Evolutionary conservation across 202 grass and related monocot genomes (phyloP).

Genomic region (Eragrostis tef): DNA sequence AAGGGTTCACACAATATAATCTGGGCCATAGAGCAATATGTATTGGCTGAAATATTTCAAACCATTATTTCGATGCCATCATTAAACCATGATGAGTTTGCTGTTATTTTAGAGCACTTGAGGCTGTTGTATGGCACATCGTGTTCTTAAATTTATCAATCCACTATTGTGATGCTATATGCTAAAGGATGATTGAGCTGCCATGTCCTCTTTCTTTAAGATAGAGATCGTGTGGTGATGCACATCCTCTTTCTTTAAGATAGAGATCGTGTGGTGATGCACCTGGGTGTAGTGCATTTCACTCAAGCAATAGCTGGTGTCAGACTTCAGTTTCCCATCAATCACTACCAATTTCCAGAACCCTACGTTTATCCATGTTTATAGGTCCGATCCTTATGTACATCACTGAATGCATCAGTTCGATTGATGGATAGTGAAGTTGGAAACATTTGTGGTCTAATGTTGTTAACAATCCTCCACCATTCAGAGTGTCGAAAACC

Average conservation of each 20-base stretch:
- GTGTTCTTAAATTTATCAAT: not conserved
- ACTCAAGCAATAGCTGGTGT: not conserved
- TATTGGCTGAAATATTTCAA: conserved; percentile 34
- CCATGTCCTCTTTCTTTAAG: not conserved
- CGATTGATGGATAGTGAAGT: conserved; percentile 12
- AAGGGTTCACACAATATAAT: not conserved
- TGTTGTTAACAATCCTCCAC: too few species aligned
- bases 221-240: not conserved
- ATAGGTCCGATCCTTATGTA: not conserved
- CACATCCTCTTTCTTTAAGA: not conserved
- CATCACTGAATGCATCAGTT: not conserved
- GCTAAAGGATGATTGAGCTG: too few species aligned
- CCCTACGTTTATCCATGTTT: not conserved
- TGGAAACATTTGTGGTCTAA: not conserved
- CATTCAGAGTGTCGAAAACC: too few species aligned
- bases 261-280: not conserved
- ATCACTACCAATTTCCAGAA: not conserved
- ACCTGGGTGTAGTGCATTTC: not conserved
- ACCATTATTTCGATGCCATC: not conserved
- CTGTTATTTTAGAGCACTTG: not conserved
- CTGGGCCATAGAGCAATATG: conserved; percentile 11
- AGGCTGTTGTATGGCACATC: not conserved
- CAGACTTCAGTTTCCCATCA: not conserved
- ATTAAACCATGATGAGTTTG: not conserved
- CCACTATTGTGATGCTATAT: not conserved